Evolutionary conservation across 2,329 filamentous ascomycete species (phyloP).

Genomic region (Ilyonectria destructans): DNA sequence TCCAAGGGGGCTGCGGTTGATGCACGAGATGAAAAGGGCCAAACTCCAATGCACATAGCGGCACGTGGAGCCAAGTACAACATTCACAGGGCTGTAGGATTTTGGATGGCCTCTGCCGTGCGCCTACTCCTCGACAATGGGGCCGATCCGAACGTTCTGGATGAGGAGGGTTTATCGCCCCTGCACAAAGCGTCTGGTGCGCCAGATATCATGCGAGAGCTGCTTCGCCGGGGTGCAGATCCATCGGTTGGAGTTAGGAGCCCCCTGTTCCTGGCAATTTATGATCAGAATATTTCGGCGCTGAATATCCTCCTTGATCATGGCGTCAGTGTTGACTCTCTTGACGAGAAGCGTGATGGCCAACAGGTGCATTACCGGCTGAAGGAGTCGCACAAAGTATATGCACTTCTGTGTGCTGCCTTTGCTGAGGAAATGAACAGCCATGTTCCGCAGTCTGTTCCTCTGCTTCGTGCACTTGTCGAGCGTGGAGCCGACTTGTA

Average conservation of each 20-base stretch:
- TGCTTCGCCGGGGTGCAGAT: slow-evolving; percentile 36
- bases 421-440: background rate
- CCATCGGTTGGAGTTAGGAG: background rate
- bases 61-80: background rate
- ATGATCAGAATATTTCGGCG: slow-evolving; percentile 17
- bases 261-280: slow-evolving; percentile 37
- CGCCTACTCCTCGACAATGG: slow-evolving; percentile 37
- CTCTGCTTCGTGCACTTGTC: slow-evolving; percentile 28
- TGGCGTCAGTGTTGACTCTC: slow-evolving; percentile 26
- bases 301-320: slow-evolving; percentile 37
- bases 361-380: background rate
- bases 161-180: slow-evolving; percentile 5
- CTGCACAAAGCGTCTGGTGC: slow-evolving; percentile 32
- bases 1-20: slow-evolving; percentile 33
- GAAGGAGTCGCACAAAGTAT: slow-evolving; percentile 8
- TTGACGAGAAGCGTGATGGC: slow-evolving; percentile 18
- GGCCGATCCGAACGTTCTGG: slow-evolving; percentile 37
- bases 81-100: background rate
- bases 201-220: slow-evolving; percentile 19
- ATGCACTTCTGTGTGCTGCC: slow-evolving; percentile 31
- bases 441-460: background rate
- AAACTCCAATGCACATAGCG: slow-evolving; percentile 40
- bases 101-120: slow-evolving; percentile 30
- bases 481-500: slow-evolving; percentile 37
- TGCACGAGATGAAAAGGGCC: background rate